Conservation (phyloP, 805 yeast genomes). For the Schwanniomyces occidentalis region DNA sequence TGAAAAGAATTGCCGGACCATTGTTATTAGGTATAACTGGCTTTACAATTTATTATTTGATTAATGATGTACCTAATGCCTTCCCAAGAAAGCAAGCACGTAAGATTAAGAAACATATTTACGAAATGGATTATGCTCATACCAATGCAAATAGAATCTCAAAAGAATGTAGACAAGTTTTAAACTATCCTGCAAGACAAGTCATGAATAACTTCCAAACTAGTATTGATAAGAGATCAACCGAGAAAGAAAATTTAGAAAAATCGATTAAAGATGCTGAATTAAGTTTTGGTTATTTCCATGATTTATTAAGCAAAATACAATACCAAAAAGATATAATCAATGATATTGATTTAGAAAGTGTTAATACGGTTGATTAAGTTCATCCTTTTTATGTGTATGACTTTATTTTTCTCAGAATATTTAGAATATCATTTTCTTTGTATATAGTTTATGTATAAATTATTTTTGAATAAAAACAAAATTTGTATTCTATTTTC, state of each 20-base stretch:
- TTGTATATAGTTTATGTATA: constrained; percentile 1
- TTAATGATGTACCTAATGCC: constrained; percentile 85
- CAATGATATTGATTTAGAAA: constrained; percentile 45
- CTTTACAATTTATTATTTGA: constrained; percentile 58
- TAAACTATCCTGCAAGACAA: constrained; percentile 80
- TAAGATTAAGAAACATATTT: constrained; percentile 64
- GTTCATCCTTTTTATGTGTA: no score
- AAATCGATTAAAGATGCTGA: constrained; percentile 56
- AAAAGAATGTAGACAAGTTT: constrained; percentile 77
- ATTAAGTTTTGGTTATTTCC: constrained; percentile 55
- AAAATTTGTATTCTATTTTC: constrained; percentile 1
- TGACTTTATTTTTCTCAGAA: no score
- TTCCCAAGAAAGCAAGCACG: constrained; percentile 79
- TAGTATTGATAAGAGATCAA: constrained; percentile 58
- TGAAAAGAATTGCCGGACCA: constrained; percentile 56
- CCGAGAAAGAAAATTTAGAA: constrained; percentile 57
- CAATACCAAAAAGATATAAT: constrained; percentile 43
- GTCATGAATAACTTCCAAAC: constrained; percentile 70
- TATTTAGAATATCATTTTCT: background rate
- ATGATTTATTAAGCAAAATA: constrained; percentile 46
- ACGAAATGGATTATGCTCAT: constrained; percentile 74
- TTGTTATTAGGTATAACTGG: constrained; percentile 49
- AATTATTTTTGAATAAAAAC: background rate
- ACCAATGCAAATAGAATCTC: constrained; percentile 75
- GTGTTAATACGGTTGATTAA: constrained; percentile 40